phyloP scores from a whole-genome alignment of 495 filamentous ascomycete genomes.

The Delitschia confertaspora region DNA sequence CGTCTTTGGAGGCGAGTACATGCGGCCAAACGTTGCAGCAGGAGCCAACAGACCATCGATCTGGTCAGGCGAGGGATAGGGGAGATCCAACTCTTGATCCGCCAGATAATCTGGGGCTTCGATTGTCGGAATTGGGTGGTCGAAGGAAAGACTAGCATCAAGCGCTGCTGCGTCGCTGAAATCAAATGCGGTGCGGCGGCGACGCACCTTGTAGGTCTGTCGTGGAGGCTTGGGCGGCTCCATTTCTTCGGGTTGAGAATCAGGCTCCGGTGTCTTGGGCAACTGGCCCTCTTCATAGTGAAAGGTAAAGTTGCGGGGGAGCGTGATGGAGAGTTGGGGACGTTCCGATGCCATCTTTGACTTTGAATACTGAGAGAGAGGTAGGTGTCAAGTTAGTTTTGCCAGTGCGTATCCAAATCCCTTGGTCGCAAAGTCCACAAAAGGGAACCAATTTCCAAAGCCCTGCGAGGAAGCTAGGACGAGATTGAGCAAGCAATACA shows the following conservation, averaged over 20 bases:
- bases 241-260: constrained; percentile 37
- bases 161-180: background rate
- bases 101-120: constrained; percentile 42
- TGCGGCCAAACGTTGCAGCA: constrained; percentile 37
- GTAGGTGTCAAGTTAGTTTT: background rate
- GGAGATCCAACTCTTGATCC: constrained; percentile 22
- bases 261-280: constrained; percentile 53
- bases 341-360: constrained; percentile 29
- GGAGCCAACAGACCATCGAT: constrained; percentile 42
- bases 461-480: constrained; percentile 14
- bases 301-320: constrained; percentile 58
- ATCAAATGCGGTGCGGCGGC: constrained; percentile 34
- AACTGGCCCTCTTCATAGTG: constrained; percentile 44
- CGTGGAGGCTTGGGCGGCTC: constrained; percentile 41
- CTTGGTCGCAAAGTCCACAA: background rate
- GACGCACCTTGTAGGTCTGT: constrained; percentile 45
- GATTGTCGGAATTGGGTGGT: constrained; percentile 49
- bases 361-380: background rate
- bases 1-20: constrained; percentile 52
- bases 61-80: constrained; percentile 16
- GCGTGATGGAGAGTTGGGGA: constrained; percentile 51
- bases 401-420: background rate
- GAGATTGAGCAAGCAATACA: background rate
- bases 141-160: background rate
- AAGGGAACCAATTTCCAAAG: constrained; percentile 4